Conservation (phyloP, 352 stramenopile genomes). For the Sclerospora graminicola region DNA sequence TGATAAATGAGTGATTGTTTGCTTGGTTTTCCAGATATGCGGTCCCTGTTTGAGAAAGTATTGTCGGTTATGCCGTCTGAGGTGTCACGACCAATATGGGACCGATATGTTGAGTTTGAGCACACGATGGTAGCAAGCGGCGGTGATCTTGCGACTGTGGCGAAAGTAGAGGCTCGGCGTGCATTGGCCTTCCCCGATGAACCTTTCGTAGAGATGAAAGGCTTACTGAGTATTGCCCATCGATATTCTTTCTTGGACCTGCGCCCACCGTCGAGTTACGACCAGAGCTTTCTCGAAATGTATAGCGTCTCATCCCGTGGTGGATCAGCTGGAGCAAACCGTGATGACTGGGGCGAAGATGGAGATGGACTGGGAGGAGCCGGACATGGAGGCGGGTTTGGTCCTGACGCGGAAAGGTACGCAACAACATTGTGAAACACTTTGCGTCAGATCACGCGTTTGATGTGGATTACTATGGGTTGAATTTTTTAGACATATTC, state of each 20-base stretch:
- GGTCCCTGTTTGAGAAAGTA: slow-evolving; percentile 83
- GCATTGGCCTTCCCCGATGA: slow-evolving; percentile 70
- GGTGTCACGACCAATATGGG: slow-evolving; percentile 74
- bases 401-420: slow-evolving; percentile 38
- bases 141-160: slow-evolving; percentile 71
- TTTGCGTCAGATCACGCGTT: neutral
- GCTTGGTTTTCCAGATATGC: slow-evolving; percentile 55
- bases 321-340: slow-evolving; percentile 6
- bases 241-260: slow-evolving; percentile 78
- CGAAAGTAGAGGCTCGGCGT: slow-evolving; percentile 71
- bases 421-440: neutral
- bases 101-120: slow-evolving; percentile 82
- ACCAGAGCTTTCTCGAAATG: slow-evolving; percentile 75
- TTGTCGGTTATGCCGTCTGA: slow-evolving; percentile 77
- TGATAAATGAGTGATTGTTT: slow-evolving; percentile 1
- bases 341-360: slow-evolving; percentile 8
- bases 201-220: slow-evolving; percentile 73
- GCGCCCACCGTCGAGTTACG: slow-evolving; percentile 36
- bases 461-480: no score
- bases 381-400: slow-evolving; percentile 17
- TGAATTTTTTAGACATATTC: slow-evolving; percentile 44
- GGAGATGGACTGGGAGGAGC: slow-evolving; percentile 17
- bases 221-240: slow-evolving; percentile 62
- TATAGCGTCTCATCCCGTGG: slow-evolving; percentile 40
- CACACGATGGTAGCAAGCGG: slow-evolving; percentile 80